Percentiles rank a stretch among this genome's conserved stretches.
Evolutionary conservation across 75 land plant species (phyloP).

Genomic region (Chamaecyparis obtusa): DNA sequence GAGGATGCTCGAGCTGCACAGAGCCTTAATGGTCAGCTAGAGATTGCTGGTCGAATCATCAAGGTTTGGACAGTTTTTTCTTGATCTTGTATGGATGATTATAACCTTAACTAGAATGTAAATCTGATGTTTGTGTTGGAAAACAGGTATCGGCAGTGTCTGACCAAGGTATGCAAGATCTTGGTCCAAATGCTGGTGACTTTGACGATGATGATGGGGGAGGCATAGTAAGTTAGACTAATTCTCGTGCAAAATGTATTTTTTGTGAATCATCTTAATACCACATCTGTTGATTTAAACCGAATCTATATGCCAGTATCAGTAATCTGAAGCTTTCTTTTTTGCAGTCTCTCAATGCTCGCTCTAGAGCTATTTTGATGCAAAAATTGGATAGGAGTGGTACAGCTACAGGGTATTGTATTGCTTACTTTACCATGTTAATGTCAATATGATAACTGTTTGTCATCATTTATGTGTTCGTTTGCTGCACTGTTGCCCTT

Average conservation of each 20-base stretch:
- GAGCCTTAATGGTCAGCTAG: constrained; percentile 80
- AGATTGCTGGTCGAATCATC: constrained; percentile 87
- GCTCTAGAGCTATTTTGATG: constrained; percentile 97
- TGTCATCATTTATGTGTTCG: neutral
- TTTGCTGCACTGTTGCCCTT: neutral
- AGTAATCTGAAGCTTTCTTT: neutral
- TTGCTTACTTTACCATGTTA: neutral
- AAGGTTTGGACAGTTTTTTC: constrained; percentile 46
- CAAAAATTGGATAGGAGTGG: constrained; percentile 93
- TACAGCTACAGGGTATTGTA: constrained; percentile 53
- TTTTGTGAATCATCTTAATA: neutral
- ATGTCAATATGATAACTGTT: neutral
- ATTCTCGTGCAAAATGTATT: neutral
- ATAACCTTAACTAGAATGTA: neutral
- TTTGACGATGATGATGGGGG: constrained; percentile 94
- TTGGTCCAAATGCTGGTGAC: constrained; percentile 71
- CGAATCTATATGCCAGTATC: neutral
- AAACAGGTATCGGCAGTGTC: constrained; percentile 87
- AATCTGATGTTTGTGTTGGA: neutral
- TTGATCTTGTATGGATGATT: neutral
- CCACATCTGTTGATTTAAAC: neutral
- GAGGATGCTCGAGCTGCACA: constrained; percentile 97
- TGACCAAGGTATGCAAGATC: constrained; percentile 85
- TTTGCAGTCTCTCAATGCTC: constrained; percentile 89
- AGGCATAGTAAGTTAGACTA: constrained; percentile 32